A percentile compares a stretch with the other conserved stretches of the same genome.
These are phyloP conservation scores for Setaria italica DNA, from an alignment of 202 grass and related monocot species.

Conservation along the genomic window DNA sequence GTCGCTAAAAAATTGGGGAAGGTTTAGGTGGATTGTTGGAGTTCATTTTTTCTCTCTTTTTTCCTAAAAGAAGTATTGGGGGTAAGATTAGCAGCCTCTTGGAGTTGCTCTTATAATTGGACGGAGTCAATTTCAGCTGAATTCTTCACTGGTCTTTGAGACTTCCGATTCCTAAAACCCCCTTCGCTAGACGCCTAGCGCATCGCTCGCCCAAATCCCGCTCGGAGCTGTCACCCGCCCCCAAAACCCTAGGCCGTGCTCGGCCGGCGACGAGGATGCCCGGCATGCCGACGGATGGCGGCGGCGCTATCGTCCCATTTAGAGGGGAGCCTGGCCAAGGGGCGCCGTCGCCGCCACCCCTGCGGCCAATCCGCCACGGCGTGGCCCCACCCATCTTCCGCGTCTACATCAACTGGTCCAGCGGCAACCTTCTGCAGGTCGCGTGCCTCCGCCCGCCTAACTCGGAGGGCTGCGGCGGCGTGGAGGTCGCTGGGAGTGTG, in stretches of 20 bases:
- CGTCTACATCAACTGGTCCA: conserved; percentile 52
- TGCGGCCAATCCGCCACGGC: conserved; percentile 55
- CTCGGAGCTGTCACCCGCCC: conserved; percentile 2
- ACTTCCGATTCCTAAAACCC: conserved; percentile 29
- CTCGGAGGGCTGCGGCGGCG: not conserved
- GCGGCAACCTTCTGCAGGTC: conserved; percentile 78
- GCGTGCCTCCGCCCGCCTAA: conserved; percentile 64
- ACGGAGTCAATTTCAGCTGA: not conserved
- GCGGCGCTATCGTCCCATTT: conserved; percentile 48
- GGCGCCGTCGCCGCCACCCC: conserved; percentile 17
- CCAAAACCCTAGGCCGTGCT: conserved; percentile 50
- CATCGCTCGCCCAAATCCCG: conserved; percentile 7
- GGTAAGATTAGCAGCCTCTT: too few species aligned
- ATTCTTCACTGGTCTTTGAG: not conserved
- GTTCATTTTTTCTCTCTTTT: too few species aligned
- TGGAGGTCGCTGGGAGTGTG: conserved; percentile 65
- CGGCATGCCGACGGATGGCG: conserved; percentile 45
- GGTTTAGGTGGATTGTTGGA: too few species aligned
- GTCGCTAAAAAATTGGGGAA: too few species aligned
- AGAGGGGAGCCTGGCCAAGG: conserved; percentile 36
- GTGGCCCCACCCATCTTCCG: conserved; percentile 50
- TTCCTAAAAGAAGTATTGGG: too few species aligned
- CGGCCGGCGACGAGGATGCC: conserved; percentile 52
- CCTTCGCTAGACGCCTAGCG: not conserved
- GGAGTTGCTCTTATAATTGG: too few species aligned